Evolutionary conservation across 495 filamentous ascomycete species (phyloP).

Genomic region (Trichoderma gamsii): DNA sequence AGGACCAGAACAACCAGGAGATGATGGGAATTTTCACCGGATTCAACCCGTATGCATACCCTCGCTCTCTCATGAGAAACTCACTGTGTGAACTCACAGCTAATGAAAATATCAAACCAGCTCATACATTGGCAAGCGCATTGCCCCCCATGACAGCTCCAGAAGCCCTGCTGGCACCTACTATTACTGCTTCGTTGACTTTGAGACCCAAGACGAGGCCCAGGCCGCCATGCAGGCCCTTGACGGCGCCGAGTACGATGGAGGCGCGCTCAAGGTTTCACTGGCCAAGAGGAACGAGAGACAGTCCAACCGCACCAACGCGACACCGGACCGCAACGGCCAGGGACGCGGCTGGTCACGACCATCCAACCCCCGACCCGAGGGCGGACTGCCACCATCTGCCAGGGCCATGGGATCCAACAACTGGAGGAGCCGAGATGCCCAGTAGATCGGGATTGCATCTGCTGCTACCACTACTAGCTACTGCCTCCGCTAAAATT

Average conservation of each 20-base stretch:
- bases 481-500: not conserved
- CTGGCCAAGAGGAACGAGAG: constrained; percentile 1
- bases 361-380: not conserved
- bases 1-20: constrained; percentile 45
- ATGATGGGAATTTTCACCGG: constrained; percentile 54
- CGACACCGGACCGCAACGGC: constrained; percentile 1
- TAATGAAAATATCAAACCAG: constrained; percentile 17
- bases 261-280: constrained; percentile 2
- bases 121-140: constrained; percentile 58
- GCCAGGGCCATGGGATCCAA: constrained; percentile 11
- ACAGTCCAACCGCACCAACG: not conserved
- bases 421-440: not conserved
- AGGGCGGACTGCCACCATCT: not conserved
- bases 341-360: not conserved
- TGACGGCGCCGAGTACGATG: constrained; percentile 23
- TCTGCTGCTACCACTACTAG: no score
- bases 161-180: constrained; percentile 49
- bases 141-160: constrained; percentile 51
- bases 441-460: not conserved
- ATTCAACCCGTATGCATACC: constrained; percentile 40
- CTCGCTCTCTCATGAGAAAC: not conserved
- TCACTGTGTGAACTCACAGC: constrained; percentile 20
- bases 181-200: constrained; percentile 65
- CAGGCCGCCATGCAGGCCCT: constrained; percentile 33
- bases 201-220: constrained; percentile 50